Base-by-base conservation (phyloP, 2,329 filamentous ascomycete genomes). In the Cladophialophora bantiana region DNA sequence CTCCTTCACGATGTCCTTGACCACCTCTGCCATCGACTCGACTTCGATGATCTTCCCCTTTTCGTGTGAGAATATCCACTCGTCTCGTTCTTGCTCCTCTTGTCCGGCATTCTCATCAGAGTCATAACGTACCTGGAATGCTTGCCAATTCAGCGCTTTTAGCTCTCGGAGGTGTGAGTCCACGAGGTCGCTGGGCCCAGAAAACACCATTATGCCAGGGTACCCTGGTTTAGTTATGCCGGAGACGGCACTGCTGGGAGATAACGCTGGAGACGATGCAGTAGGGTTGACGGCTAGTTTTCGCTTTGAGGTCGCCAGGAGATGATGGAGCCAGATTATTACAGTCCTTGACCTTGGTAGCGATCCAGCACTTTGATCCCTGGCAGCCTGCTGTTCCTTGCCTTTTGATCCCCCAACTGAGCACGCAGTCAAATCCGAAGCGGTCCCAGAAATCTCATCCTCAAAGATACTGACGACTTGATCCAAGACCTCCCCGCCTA, bases 251-350 rank as follows among this genome's bases (percentile, higher is more conserved):
- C 12, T 38, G 12, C 6, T 26, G 34, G 55, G n/a, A 2, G 15
- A 15, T 18, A 35, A 40, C 9, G 52, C 18, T 7, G 18, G 7
- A 13, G 55, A 15, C 15, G 53, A 38, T n/a, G 40, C 58, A 12
- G 61, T 45, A 10, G 38, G 38, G 40, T 13, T 59, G 18, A 64
- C 34, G 4, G 69, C 71, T 20, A 72, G 65, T 57, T 72, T 72
- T n/a, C 71, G 58, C 56, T 72, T 72, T 20, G 65, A 70, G 4
- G 65, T 66, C 3, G 68, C 68, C 13, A 72, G 66, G 32, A 72
- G 66, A 38, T 72, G 70, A 55, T 72, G 71, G 15, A 72, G 64
- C 71, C 71, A 72, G 31, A 72, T 68, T 20, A 72, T 66, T 3
- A 71, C 66, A 1, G 70, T 71, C 58, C 71, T 72, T 40, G 38